phyloP scores from a whole-genome alignment of 768 basidiomycete genomes.

The Coprinopsis strossmayeri region DNA sequence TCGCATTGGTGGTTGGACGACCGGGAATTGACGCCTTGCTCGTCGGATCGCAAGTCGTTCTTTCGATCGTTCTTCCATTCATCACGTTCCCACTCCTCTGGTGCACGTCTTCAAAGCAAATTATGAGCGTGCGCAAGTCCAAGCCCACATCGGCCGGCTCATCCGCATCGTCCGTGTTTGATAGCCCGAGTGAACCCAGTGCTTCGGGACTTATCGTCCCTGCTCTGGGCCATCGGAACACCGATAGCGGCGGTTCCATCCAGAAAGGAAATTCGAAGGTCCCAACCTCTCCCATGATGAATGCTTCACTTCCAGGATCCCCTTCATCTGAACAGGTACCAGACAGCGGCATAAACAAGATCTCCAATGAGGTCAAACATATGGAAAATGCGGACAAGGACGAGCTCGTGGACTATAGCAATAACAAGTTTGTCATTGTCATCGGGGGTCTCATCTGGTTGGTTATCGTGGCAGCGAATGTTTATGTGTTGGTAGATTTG shows the following conservation, averaged over 20 bases:
- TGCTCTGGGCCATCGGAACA: conserved; percentile 12
- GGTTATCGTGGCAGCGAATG: conserved; percentile 63
- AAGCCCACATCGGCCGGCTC: not conserved
- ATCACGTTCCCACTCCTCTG: conserved; percentile 76
- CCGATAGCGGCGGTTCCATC: not conserved
- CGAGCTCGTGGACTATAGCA: conserved; percentile 58
- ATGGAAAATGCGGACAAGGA: conserved; percentile 21
- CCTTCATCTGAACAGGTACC: not conserved
- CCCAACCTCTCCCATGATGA: not conserved
- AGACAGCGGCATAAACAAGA: conserved; percentile 5
- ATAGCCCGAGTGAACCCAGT: not conserved
- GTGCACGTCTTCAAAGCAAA: conserved; percentile 60
- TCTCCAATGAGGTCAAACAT: conserved; percentile 11
- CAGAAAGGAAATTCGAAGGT: not conserved
- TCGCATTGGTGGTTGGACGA: conserved; percentile 68
- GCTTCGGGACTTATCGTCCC: not conserved
- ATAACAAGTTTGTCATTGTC: conserved; percentile 39
- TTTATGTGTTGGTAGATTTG: conserved; percentile 67
- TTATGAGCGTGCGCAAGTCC: conserved; percentile 64
- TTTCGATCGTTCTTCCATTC: conserved; percentile 82
- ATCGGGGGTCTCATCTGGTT: conserved; percentile 58
- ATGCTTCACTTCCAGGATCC: not conserved
- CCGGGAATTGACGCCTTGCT: conserved; percentile 70
- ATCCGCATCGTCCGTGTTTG: too few relatives aligned
- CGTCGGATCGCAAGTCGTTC: conserved; percentile 79